These are phyloP conservation scores for Lumnitzera racemosa DNA, from an alignment of 345 rosid species.

Conservation along the genomic window DNA sequence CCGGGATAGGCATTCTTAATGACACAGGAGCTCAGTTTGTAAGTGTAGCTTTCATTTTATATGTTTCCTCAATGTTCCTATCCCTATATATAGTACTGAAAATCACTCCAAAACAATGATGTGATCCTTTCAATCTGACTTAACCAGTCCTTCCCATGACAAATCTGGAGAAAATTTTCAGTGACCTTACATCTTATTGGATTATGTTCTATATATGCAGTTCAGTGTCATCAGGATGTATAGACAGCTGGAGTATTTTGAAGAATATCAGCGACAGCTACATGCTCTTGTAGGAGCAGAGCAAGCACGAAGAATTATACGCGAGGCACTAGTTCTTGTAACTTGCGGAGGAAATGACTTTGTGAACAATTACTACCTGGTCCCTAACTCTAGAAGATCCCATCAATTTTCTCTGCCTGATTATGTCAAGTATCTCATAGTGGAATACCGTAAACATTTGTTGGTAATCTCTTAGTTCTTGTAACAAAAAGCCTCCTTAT, in stretches of 20 bases:
- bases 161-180: not conserved
- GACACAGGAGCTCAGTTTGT: slow-evolving; percentile 66
- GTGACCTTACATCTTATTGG: not conserved
- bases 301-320: slow-evolving; percentile 38
- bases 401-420: slow-evolving; percentile 34
- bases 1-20: slow-evolving; percentile 70
- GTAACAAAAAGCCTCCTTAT: too few relatives aligned
- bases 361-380: slow-evolving; percentile 52
- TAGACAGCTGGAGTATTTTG: slow-evolving; percentile 48
- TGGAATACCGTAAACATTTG: slow-evolving; percentile 32
- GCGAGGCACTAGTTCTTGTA: slow-evolving; percentile 36
- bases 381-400: slow-evolving; percentile 41
- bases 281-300: slow-evolving; percentile 34
- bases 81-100: not conserved
- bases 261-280: slow-evolving; percentile 49
- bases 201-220: slow-evolving; percentile 20
- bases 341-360: slow-evolving; percentile 61
- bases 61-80: not conserved
- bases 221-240: slow-evolving; percentile 57
- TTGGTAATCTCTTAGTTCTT: slow-evolving; percentile 14
- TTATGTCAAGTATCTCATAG: slow-evolving; percentile 37
- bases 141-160: not conserved
- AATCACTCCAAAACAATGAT: not conserved
- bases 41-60: slow-evolving; percentile 6
- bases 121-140: not conserved